Base-by-base conservation (phyloP, 257 asterid species). In the Ligustrum vulgare region DNA sequence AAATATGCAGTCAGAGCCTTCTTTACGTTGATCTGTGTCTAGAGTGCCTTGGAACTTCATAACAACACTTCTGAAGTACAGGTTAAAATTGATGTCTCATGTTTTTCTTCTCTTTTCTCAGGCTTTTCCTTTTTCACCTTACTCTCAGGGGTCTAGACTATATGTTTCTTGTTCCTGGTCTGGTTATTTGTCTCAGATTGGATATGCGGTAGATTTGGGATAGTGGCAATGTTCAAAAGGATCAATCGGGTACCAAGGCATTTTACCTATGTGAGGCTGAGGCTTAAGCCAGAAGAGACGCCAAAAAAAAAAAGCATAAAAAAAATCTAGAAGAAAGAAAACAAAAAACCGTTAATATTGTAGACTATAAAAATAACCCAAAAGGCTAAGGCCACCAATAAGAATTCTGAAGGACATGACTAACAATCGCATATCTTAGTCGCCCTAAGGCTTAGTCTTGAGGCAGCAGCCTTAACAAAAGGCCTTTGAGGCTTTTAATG, bases 1-100 rank as follows among this genome's bases (percentile, higher is more conserved):
- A 45, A 56, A 45, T 65, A 58, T 2, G 23, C 66, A 1, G 11
- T 6, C 22, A 20, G 36, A 54, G 34, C 39, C 56, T 22, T 66
- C 34, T 56, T 20, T 54, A 20, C 28, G n/a, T 56, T 49, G 72
- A 60, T 58, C 32, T 36, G 43, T 65, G 39, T 74, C 2, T 64
- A 11, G 49, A 63, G 23, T 41, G 75, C 77, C 49, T 67, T 49
- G 75, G 49, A 41, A 41, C 51, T 65, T 70, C 62, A 60, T 32
- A 72, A 39, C 71, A 67, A 37, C 37, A 51, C 33, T 62, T 37
- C n/a, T 65, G 54, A 12, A 54, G 45, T 45, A 43, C 20, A 65
- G 41, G 43, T 49, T 73, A 41, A 33, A 31, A 34, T 70, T 56
- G 47, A 65, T 60, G 36, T 36, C 70, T 49, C 70, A 18, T 11